Evolutionary conservation across 257 asterid genomes (phyloP).

Genomic region (Eustoma russellianum): DNA sequence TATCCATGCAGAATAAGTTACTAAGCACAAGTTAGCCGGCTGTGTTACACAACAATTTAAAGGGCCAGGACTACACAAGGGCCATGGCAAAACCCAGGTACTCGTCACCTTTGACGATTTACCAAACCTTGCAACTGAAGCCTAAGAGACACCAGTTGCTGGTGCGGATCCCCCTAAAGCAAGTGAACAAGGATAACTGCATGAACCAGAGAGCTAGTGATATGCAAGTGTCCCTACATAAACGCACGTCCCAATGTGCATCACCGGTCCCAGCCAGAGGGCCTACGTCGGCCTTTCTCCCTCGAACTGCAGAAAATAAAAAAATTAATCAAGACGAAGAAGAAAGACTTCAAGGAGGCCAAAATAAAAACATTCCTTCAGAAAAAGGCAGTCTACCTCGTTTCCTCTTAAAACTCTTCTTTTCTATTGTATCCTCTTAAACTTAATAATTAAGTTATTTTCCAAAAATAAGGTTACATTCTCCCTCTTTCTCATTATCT

Average conservation of each 20-base stretch:
- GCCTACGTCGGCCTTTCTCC: constrained; percentile 69
- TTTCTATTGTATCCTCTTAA: not conserved
- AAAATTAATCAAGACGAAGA: not conserved
- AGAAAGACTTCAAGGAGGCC: not conserved
- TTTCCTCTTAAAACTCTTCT: not conserved
- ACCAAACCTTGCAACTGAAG: no score
- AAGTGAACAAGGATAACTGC: no score
- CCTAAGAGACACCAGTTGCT: no score
- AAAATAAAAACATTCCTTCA: not conserved
- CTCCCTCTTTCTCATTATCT: not conserved
- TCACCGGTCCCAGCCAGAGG: constrained; percentile 93
- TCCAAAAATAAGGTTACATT: not conserved
- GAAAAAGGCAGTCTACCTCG: not conserved
- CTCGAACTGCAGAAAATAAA: constrained; percentile 25
- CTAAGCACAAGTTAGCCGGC: no score
- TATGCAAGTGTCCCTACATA: no score
- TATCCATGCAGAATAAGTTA: no score
- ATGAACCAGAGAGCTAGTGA: no score
- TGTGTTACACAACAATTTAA: no score
- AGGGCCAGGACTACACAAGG: no score
- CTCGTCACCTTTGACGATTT: no score
- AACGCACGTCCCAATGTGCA: not conserved
- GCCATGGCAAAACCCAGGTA: no score
- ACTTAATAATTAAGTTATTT: not conserved
- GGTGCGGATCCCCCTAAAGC: no score